Percentiles rank a stretch among this genome's conserved stretches.
These are phyloP conservation scores for Scheffersomyces insectosa DNA, from an alignment of 1,139 yeast species.

Conservation along the genomic window DNA sequence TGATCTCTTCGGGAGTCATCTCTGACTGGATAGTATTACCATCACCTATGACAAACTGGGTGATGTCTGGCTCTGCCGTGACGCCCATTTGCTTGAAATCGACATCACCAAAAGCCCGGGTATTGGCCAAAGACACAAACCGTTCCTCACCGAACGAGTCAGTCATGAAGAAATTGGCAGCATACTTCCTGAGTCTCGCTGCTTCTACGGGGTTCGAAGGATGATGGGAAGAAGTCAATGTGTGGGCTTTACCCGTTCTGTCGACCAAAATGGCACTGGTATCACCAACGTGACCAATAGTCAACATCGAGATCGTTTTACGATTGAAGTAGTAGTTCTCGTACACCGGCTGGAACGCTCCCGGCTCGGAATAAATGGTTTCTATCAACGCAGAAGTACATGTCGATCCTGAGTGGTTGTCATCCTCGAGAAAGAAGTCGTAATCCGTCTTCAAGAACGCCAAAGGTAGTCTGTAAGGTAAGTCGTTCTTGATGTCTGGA, in stretches of 20 bases:
- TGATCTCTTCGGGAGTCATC: slow-evolving; percentile 41
- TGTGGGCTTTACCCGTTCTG: slow-evolving; percentile 72
- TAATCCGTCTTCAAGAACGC: slow-evolving; percentile 66
- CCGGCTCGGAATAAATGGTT: slow-evolving; percentile 40
- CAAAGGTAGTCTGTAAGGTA: slow-evolving; percentile 59
- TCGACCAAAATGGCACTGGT: slow-evolving; percentile 85
- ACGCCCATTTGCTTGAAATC: slow-evolving; percentile 81
- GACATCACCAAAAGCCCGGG: slow-evolving; percentile 90
- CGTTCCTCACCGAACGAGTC: slow-evolving; percentile 95
- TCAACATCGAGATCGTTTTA: slow-evolving; percentile 64
- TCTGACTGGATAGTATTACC: slow-evolving; percentile 29
- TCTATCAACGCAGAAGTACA: slow-evolving; percentile 78
- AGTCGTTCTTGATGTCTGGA: slow-evolving; percentile 43
- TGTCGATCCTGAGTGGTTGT: slow-evolving; percentile 69
- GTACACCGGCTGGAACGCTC: slow-evolving; percentile 29
- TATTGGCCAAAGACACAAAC: slow-evolving; percentile 82
- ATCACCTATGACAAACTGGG: slow-evolving; percentile 65
- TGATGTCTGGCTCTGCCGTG: slow-evolving; percentile 87
- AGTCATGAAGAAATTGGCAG: slow-evolving; percentile 75
- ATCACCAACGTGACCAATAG: slow-evolving; percentile 94
- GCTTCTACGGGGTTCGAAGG: slow-evolving; percentile 83
- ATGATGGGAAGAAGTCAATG: slow-evolving; percentile 80
- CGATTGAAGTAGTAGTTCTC: slow-evolving; percentile 69
- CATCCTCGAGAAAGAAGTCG: slow-evolving; percentile 34
- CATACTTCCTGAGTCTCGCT: slow-evolving; percentile 64